phyloP scores from a whole-genome alignment of 2,329 filamentous ascomycete species.

The Lachnellula cervina region DNA sequence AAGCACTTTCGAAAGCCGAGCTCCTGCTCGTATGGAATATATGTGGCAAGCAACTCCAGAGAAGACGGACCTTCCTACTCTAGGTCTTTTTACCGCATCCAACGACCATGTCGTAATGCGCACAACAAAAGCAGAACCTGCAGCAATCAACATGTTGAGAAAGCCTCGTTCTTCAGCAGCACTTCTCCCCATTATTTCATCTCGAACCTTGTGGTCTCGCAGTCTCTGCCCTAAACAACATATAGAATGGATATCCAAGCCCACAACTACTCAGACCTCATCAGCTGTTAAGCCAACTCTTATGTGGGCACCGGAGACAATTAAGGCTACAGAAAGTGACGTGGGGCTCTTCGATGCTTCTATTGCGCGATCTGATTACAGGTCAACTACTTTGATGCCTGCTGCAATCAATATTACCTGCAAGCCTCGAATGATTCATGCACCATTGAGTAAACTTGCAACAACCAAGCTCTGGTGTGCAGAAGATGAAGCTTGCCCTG shows the following conservation, averaged over 20 bases:
- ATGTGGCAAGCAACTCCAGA: slow-evolving; percentile 16
- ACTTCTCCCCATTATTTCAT: slow-evolving; percentile 11
- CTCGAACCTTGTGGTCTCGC: slow-evolving; percentile 19
- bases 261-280: neutral
- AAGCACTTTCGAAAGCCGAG: neutral
- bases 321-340: neutral
- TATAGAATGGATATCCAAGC: slow-evolving; percentile 14
- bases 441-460: slow-evolving; percentile 12
- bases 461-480: slow-evolving; percentile 27
- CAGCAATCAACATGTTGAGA: slow-evolving; percentile 15
- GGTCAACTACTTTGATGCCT: slow-evolving; percentile 18
- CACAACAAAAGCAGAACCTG: slow-evolving; percentile 18
- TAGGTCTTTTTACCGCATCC: slow-evolving; percentile 20
- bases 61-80: neutral
- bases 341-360: slow-evolving; percentile 20
- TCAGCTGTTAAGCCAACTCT: neutral
- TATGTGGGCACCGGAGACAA: slow-evolving; percentile 16
- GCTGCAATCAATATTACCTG: slow-evolving; percentile 23
- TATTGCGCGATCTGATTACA: slow-evolving; percentile 13
- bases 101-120: slow-evolving; percentile 12
- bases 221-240: neutral
- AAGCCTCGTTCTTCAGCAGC: slow-evolving; percentile 7
- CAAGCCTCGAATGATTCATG: slow-evolving; percentile 15
- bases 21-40: neutral
- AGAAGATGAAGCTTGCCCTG: slow-evolving; percentile 8